Base-by-base conservation (phyloP, 78 protist species). In the Protostelium mycophagum region DNA sequence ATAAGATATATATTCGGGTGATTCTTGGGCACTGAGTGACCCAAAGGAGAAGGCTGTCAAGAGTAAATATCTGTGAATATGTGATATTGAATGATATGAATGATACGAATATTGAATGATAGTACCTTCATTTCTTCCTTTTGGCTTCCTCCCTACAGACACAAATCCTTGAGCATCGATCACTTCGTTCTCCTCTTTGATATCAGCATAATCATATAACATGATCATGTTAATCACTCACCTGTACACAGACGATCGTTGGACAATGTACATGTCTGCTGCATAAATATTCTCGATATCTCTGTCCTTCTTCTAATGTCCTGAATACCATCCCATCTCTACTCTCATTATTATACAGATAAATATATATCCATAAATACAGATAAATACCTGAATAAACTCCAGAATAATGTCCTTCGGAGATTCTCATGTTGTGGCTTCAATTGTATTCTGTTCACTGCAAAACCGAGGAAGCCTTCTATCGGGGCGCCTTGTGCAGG, bases 81-180 rank as follows among this genome's bases (percentile, higher is more conserved):
- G n/a, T n/a, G n/a, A n/a, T n/a, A n/a, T n/a, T n/a, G n/a, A n/a
- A n/a, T n/a, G n/a, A n/a, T n/a, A n/a, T n/a, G n/a, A n/a, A n/a
- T n/a, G n/a, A n/a, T 16, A 16, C 73, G 73, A 51, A 16, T 25
- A 25, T 16, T 51, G 31, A 51, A 5, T 5, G 73, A 51, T 5
- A 51, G 16, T 51, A 25, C 73, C 73, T 35, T 36, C 83, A 0
- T 85, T 85, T 35, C 89, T 37, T 28, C 36, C 10, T 5, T 16
- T 35, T 16, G 38, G 38, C 31, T 91, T 85, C 38, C 83, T 88
- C 35, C 94, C 94, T 28, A 92, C 35, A 37, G 84, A 85, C 23
- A 92, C 94, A 28, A 92, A 88, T 83, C 94, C 94, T 87, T 86
- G 63, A 0, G 87, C 51, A 36, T 92, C 94, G 5, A 92, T 36